Conservation (phyloP, 148 eudicot genomes). For the Polygonum maritimum region DNA sequence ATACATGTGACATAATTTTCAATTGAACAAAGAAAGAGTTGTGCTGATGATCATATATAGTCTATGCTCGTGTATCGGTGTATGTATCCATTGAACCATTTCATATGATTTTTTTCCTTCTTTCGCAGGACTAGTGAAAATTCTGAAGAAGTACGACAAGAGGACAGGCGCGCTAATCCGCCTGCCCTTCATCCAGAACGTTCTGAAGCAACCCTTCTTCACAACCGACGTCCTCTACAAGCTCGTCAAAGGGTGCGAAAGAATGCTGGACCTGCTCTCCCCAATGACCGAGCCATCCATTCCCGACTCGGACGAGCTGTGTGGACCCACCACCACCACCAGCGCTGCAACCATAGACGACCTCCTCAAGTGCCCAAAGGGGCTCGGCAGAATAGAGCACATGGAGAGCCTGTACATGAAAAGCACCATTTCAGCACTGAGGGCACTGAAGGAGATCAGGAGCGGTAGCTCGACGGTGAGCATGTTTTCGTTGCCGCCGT, state of each 20-base stretch:
- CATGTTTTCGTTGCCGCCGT: conserved; percentile 56
- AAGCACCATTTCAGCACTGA: conserved; percentile 48
- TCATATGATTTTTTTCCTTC: too few species aligned
- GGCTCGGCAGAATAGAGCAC: conserved; percentile 42
- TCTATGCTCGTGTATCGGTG: not conserved
- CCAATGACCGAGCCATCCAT: conserved; percentile 23
- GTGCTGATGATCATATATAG: too few species aligned
- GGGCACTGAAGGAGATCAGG: conserved; percentile 49
- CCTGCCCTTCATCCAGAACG: conserved; percentile 59
- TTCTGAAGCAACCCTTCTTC: conserved; percentile 56
- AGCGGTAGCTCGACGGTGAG: conserved; percentile 58
- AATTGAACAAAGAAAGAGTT: not conserved
- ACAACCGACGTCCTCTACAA: conserved; percentile 42
- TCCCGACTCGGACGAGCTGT: conserved; percentile 16
- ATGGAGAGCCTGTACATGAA: conserved; percentile 47
- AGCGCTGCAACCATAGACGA: conserved; percentile 2
- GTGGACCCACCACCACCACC: conserved; percentile 7
- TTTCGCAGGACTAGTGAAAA: conserved; percentile 55
- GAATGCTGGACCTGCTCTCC: conserved; percentile 40
- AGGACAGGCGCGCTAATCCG: conserved; percentile 54
- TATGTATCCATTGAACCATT: too few species aligned
- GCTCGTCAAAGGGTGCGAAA: conserved; percentile 57
- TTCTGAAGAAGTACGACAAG: conserved; percentile 67
- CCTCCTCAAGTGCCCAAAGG: conserved; percentile 32
- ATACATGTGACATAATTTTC: not conserved